Base-by-base conservation (phyloP, 306 rosid genomes). In the Vigna angularis region DNA sequence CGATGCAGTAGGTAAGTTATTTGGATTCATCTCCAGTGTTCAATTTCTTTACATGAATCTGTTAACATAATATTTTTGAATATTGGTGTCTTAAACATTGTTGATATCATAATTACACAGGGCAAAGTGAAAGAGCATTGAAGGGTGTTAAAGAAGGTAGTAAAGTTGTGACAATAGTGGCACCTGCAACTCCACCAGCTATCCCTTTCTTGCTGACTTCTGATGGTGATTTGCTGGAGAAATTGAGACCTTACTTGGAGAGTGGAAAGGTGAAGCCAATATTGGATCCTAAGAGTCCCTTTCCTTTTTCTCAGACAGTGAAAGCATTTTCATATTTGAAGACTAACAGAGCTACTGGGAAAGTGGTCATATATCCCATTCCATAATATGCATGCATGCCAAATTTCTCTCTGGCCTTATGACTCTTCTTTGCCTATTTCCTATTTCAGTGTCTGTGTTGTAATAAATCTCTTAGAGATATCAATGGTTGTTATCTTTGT, bases 211-310 rank as follows among this genome's bases (percentile, higher is more conserved):
- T 40, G 9, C 77, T 79, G 6, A 81, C 75, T 30, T 86, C 91
- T 2, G 85, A 73, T 15, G 90, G 76, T 10, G 38, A 74, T 13
- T 14, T 73, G 1, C 81, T 91, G 50, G 91, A 91, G 87, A 89
- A 88, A 40, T 80, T 86, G 16, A 26, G 58, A 20, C 87, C 92
- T 32, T 82, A 83, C 71, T 72, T 89, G 53, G 91, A 89, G 75
- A 88, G 83, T 83, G 94, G 92, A 18, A 85, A 89, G 82, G 88
- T 91, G 88, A 91, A 83, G 85, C 82, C 98, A 17, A 10, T 93
- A 28, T 45, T 93, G 14, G 94, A 93, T 24, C 89, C 96, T 13
- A 89, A 91, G 70, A 26, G 90, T 18, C 91, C 89, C 1, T 88
- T 88, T 66, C 83, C 92, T 3, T 93, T 93, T 81, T 82, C 92